Evolutionary conservation across 2,329 filamentous ascomycete genomes (phyloP).

Genomic region (Calonectria fujianensis): DNA sequence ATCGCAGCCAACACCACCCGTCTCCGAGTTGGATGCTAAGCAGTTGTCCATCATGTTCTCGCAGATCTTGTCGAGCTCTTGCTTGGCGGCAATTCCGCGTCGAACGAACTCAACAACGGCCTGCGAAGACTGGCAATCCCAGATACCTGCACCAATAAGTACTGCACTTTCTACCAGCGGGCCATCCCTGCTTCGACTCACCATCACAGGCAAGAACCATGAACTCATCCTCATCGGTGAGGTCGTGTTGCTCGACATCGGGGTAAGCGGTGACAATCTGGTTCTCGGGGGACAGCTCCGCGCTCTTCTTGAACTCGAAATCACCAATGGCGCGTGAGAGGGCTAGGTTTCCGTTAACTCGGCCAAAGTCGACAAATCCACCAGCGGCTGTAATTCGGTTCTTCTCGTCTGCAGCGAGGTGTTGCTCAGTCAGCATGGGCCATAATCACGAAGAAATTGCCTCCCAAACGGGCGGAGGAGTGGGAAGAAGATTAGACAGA

Average conservation of each 20-base stretch:
- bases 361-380: constrained; percentile 98
- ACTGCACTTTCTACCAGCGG: constrained; percentile 40
- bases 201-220: constrained; percentile 94
- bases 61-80: constrained; percentile 94
- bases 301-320: constrained; percentile 99
- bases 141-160: constrained; percentile 82
- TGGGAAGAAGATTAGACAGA: constrained; percentile 64
- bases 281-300: constrained; percentile 96
- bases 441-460: constrained; percentile 28
- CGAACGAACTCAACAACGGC: constrained; percentile 97
- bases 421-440: constrained; percentile 41
- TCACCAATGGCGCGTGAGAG: constrained; percentile 98
- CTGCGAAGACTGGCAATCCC: constrained; percentile 99
- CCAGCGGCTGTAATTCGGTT: constrained; percentile 96
- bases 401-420: constrained; percentile 83
- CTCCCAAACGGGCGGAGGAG: neutral
- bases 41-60: constrained; percentile 99
- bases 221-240: constrained; percentile 96
- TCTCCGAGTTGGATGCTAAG: constrained; percentile 97
- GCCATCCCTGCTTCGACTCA: constrained; percentile 65
- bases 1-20: constrained; percentile 97
- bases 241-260: constrained; percentile 92
- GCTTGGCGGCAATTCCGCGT: constrained; percentile 96
- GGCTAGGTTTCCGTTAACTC: constrained; percentile 98
- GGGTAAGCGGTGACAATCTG: constrained; percentile 99